Percentiles rank a stretch among this genome's conserved stretches.
Conservation (phyloP, 2,329 filamentous ascomycete species). For the Ophiostoma triangulosporum region DNA sequence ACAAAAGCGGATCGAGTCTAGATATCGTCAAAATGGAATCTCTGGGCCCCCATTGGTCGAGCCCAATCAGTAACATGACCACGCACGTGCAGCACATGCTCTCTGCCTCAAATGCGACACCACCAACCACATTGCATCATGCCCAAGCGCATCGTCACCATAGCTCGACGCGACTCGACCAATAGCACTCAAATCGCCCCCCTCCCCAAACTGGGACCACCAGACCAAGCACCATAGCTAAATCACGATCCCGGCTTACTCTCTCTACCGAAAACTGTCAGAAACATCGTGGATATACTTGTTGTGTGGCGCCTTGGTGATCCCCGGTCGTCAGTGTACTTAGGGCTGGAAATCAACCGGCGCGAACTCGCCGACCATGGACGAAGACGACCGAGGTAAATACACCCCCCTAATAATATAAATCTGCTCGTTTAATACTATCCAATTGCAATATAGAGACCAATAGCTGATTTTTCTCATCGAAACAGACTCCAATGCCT, state of each 20-base stretch:
- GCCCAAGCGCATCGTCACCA: not conserved
- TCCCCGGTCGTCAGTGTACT: not conserved
- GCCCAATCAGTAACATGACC: not conserved
- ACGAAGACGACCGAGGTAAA: slow-evolving; percentile 19
- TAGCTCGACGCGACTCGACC: not conserved
- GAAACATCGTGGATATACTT: not conserved
- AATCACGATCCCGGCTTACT: not conserved
- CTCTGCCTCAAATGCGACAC: not conserved
- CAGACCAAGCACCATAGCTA: not conserved
- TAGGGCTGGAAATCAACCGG: not conserved
- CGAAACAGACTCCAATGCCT: slow-evolving; percentile 24
- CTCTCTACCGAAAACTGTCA: not conserved
- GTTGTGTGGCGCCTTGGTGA: not conserved
- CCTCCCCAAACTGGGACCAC: not conserved
- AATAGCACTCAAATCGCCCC: not conserved
- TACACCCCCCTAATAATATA: not conserved
- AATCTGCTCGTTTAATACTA: not conserved
- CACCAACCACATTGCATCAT: not conserved
- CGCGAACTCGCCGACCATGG: slow-evolving; percentile 14
- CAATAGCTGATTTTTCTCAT: not conserved
- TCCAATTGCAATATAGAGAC: not conserved
- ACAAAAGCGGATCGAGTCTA: too few species aligned
- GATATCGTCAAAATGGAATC: too few species aligned
- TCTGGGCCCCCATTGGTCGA: too few species aligned
- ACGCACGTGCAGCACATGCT: not conserved